These are phyloP conservation scores for Myrica gale DNA, from an alignment of 306 rosid genomes.

Conservation along the genomic window DNA sequence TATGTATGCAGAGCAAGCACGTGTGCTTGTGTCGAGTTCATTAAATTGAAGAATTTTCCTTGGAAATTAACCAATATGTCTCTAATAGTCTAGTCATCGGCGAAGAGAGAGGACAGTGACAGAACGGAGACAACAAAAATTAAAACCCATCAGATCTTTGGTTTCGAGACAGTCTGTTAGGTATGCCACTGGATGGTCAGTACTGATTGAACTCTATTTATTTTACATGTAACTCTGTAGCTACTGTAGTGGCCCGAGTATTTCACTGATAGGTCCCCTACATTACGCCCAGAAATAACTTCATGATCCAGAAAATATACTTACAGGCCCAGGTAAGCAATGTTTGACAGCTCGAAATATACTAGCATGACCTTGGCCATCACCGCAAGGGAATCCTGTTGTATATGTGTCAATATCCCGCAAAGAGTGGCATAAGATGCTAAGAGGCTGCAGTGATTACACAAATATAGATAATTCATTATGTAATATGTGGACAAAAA, in stretches of 20 bases:
- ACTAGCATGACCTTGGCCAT: slow-evolving; percentile 80
- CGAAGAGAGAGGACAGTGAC: background rate
- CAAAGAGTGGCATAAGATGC: slow-evolving; percentile 89
- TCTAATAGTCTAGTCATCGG: background rate
- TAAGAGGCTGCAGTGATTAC: slow-evolving; percentile 66
- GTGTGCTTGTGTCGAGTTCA: background rate
- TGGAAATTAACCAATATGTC: background rate
- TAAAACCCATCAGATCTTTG: background rate
- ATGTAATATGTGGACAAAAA: too few species aligned
- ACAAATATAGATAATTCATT: too few species aligned
- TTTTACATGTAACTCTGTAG: background rate
- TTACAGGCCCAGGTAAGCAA: slow-evolving; percentile 95
- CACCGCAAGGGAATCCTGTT: slow-evolving; percentile 83
- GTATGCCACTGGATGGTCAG: background rate
- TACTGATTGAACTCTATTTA: slow-evolving; percentile 2
- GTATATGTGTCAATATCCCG: slow-evolving; percentile 86
- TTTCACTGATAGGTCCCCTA: background rate
- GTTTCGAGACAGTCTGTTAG: background rate
- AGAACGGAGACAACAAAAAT: background rate
- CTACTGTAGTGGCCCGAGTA: background rate
- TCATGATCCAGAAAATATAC: slow-evolving; percentile 40
- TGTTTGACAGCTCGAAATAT: slow-evolving; percentile 80
- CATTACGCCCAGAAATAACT: background rate
- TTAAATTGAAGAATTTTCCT: background rate
- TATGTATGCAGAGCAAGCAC: too few species aligned